Conservation (phyloP, 805 yeast genomes). For the Teunomyces cretensis region DNA sequence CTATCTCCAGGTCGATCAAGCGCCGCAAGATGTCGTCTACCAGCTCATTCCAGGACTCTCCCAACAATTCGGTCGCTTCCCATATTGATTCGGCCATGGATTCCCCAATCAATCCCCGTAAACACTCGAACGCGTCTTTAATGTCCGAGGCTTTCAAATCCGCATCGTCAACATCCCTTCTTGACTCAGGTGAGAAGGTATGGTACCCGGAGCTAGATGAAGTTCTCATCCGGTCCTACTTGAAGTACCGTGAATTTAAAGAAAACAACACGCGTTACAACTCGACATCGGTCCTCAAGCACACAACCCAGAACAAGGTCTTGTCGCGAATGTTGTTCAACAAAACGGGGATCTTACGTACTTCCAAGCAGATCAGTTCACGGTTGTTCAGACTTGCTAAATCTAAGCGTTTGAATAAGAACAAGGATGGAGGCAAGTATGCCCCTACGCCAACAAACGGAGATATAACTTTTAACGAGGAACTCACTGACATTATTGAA, state of each 20-base stretch:
- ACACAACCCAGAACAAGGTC: slow-evolving; percentile 38
- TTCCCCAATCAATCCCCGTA: slow-evolving; percentile 21
- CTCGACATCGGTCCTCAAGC: slow-evolving; percentile 23
- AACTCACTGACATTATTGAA: slow-evolving; percentile 24
- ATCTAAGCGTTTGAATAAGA: slow-evolving; percentile 20
- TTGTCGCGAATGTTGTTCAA: slow-evolving; percentile 39
- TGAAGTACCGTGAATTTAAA: slow-evolving; percentile 33
- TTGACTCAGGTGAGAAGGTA: slow-evolving; percentile 16
- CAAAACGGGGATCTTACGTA: slow-evolving; percentile 34
- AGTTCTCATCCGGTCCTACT: slow-evolving; percentile 32
- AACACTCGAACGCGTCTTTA: background rate
- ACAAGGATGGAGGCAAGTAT: slow-evolving; percentile 3
- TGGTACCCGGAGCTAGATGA: slow-evolving; percentile 41
- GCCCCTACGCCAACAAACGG: background rate
- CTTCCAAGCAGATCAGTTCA: slow-evolving; percentile 36
- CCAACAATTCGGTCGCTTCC: slow-evolving; percentile 36
- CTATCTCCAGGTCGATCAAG: slow-evolving; percentile 8
- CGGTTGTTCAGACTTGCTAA: slow-evolving; percentile 30
- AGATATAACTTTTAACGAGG: slow-evolving; percentile 11
- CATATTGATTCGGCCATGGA: slow-evolving; percentile 30
- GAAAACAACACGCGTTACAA: slow-evolving; percentile 20
- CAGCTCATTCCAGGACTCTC: slow-evolving; percentile 23
- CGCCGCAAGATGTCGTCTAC: slow-evolving; percentile 8
- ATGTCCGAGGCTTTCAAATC: background rate
- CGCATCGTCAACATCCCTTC: slow-evolving; percentile 3